These are phyloP conservation scores for Ustilago nuda DNA, from an alignment of 1,284 basidiomycete genomes.

Conservation along the genomic window DNA sequence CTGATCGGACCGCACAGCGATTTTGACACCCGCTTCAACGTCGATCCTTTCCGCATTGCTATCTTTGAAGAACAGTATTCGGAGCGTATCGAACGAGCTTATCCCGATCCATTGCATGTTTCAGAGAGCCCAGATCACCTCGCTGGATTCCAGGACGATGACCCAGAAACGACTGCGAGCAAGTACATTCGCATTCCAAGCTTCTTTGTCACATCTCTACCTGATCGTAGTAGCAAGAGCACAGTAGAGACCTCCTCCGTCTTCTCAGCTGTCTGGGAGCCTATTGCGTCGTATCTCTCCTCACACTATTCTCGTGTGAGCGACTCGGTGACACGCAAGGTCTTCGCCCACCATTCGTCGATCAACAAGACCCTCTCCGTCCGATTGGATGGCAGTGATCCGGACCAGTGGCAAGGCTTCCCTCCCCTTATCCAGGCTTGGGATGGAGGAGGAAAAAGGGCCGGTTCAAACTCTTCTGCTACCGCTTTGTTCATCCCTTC, in stretches of 20 bases:
- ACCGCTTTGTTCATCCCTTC: slow-evolving; percentile 28
- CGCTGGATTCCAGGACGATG: slow-evolving; percentile 35
- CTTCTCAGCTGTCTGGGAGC: slow-evolving; percentile 36
- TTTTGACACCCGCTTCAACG: slow-evolving; percentile 16
- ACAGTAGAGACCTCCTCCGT: slow-evolving; percentile 15
- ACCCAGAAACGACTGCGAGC: slow-evolving; percentile 12
- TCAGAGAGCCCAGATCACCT: slow-evolving; percentile 32
- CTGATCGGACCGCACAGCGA: slow-evolving; percentile 16
- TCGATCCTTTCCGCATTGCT: slow-evolving; percentile 49
- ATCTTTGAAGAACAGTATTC: slow-evolving; percentile 51
- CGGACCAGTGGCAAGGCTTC: slow-evolving; percentile 39
- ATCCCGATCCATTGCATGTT: slow-evolving; percentile 27
- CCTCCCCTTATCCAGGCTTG: slow-evolving; percentile 46
- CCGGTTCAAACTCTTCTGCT: slow-evolving; percentile 49
- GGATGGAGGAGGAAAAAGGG: slow-evolving; percentile 43
- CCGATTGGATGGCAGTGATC: slow-evolving; percentile 37
- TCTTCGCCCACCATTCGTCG: slow-evolving; percentile 48
- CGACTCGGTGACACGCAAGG: slow-evolving; percentile 16
- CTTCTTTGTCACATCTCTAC: slow-evolving; percentile 47
- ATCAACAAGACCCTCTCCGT: slow-evolving; percentile 40
- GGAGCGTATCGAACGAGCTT: slow-evolving; percentile 34
- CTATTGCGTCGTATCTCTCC: slow-evolving; percentile 15
- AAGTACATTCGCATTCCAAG: slow-evolving; percentile 44
- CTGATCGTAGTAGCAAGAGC: slow-evolving; percentile 19
- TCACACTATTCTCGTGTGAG: slow-evolving; percentile 20